Conservation (phyloP, 306 rosid species). For the Gynostemma pentaphyllum region DNA sequence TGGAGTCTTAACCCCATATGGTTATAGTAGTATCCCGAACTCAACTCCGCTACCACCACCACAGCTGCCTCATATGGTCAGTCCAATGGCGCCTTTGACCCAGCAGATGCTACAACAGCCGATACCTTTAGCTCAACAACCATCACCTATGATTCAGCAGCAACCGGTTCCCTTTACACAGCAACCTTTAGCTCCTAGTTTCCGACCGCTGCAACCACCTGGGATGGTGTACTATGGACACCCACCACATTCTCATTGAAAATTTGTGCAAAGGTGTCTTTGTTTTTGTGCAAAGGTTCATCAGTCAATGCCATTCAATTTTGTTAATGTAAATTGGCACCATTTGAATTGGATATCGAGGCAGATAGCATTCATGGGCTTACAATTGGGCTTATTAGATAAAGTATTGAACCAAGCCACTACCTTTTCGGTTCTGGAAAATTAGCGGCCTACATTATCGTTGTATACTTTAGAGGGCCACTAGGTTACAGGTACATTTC, state of each 20-base stretch:
- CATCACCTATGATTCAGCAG: conserved; percentile 25
- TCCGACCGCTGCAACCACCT: conserved; percentile 72
- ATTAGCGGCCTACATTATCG: not conserved
- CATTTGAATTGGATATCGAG: not conserved
- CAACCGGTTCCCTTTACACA: conserved; percentile 23
- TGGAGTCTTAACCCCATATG: conserved; percentile 33
- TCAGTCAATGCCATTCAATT: not conserved
- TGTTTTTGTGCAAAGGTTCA: not conserved
- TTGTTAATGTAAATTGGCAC: conserved; percentile 2
- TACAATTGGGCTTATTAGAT: not conserved
- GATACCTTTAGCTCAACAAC: conserved; percentile 15
- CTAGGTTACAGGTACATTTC: not conserved
- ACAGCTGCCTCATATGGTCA: conserved; percentile 42
- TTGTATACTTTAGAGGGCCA: not conserved
- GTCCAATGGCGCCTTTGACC: conserved; percentile 41
- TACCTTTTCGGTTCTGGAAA: not conserved
- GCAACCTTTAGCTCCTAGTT: conserved; percentile 49
- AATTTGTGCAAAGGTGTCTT: conserved; percentile 10
- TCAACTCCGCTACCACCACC: conserved; percentile 46
- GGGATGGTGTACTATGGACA: conserved; percentile 66
- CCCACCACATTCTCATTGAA: conserved; percentile 44
- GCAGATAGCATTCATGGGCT: not conserved
- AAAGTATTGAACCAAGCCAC: not conserved
- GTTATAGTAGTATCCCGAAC: conserved; percentile 45
- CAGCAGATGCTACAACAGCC: conserved; percentile 26